Conservation (phyloP, 495 filamentous ascomycete species). For the Barbatosphaeria neglecta region DNA sequence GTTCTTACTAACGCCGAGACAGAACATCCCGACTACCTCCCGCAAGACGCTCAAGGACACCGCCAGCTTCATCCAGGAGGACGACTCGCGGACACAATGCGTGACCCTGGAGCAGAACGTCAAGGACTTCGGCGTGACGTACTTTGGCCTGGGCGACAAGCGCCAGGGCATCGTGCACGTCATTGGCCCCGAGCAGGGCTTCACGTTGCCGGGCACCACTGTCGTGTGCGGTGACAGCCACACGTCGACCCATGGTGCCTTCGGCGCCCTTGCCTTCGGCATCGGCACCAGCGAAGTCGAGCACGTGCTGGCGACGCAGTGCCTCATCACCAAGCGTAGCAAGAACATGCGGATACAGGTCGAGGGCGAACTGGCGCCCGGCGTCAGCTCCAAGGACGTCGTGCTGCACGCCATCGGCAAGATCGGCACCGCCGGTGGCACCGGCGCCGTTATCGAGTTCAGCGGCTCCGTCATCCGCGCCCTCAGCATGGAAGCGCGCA, state of each 20-base stretch:
- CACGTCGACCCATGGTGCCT: conserved; percentile 95
- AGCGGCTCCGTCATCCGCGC: conserved; percentile 82
- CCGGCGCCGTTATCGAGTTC: conserved; percentile 90
- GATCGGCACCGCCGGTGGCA: conserved; percentile 93
- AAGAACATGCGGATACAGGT: conserved; percentile 99
- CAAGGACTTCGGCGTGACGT: conserved; percentile 90
- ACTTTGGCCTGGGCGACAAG: conserved; percentile 94
- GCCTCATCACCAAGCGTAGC: conserved; percentile 82
- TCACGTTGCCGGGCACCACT: conserved; percentile 93
- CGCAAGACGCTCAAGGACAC: conserved; percentile 83
- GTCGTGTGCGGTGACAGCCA: conserved; percentile 97
- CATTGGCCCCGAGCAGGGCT: conserved; percentile 98
- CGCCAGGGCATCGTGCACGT: conserved; percentile 97
- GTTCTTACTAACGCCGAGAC: not conserved
- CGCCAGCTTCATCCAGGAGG: conserved; percentile 79
- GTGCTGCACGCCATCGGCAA: conserved; percentile 88
- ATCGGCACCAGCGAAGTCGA: conserved; percentile 98
- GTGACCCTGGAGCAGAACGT: conserved; percentile 94
- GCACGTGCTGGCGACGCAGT: conserved; percentile 94
- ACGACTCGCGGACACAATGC: conserved; percentile 87
- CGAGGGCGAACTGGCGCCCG: conserved; percentile 78
- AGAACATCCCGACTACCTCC: conserved; percentile 88
- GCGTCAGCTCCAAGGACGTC: conserved; percentile 93
- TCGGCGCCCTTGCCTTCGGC: conserved; percentile 89
- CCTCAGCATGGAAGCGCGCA: conserved; percentile 93